Evolutionary conservation across 495 filamentous ascomycete genomes (phyloP).

Genomic region (Penicillium odoratum): DNA sequence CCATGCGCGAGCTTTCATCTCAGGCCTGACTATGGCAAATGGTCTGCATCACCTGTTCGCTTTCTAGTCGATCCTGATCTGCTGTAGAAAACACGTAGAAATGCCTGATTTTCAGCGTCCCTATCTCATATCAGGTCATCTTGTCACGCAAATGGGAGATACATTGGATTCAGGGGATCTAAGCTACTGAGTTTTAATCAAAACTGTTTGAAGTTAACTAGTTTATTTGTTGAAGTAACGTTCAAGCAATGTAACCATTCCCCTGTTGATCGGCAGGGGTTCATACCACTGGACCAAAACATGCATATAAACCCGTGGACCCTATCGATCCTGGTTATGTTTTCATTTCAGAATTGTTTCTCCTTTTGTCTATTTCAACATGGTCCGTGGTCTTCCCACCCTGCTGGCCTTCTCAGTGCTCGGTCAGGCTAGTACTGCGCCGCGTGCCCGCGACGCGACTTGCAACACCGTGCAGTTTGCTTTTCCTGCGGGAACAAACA

Average conservation of each 20-base stretch:
- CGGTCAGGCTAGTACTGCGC: constrained; percentile 2
- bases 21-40: not conserved
- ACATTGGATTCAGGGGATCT: not conserved
- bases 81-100: not conserved
- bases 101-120: too few species aligned
- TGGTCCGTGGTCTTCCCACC: constrained; percentile 11
- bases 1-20: not conserved
- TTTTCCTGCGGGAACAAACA: constrained; percentile 23
- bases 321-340: not conserved
- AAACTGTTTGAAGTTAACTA: not conserved
- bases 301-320: not conserved
- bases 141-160: not conserved
- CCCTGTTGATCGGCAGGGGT: constrained; percentile 13
- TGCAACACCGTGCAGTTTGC: constrained; percentile 23
- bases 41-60: not conserved
- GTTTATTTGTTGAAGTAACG: not conserved
- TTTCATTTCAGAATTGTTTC: too few species aligned
- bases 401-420: constrained; percentile 14
- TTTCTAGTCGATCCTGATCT: not conserved
- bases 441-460: constrained; percentile 4
- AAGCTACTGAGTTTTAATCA: not conserved
- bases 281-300: not conserved
- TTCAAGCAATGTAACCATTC: constrained; percentile 17
- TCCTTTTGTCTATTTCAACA: not conserved
- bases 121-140: too few species aligned